Conservation (phyloP, 164 flowering plant genomes). For the Nelumbo lutea region DNA sequence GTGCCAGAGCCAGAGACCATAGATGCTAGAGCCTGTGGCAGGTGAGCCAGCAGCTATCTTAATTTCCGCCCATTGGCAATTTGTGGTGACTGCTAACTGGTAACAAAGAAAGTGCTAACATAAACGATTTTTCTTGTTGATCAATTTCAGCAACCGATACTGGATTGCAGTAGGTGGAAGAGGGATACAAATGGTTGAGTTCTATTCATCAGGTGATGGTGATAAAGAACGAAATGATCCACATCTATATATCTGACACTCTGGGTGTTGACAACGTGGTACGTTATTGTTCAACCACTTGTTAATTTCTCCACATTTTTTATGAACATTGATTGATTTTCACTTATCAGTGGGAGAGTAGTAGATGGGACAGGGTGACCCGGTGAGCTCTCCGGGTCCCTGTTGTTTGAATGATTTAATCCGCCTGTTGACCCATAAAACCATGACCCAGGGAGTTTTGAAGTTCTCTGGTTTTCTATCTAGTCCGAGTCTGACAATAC, state of each 20-base stretch:
- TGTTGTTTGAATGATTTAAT: no score
- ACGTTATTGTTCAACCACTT: background rate
- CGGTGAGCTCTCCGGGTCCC: no score
- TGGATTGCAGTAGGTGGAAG: conserved; percentile 95
- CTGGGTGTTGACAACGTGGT: background rate
- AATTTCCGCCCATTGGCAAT: background rate
- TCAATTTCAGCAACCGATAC: conserved; percentile 54
- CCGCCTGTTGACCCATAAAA: no score
- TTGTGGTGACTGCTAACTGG: background rate
- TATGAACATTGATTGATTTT: no score
- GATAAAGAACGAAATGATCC: conserved; percentile 11
- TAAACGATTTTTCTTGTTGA: conserved; percentile 7
- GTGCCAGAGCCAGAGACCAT: conserved; percentile 97
- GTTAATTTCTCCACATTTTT: background rate
- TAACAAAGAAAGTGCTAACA: background rate
- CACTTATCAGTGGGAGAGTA: no score
- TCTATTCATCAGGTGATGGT: conserved; percentile 24
- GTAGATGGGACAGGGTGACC: no score
- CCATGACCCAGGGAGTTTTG: no score
- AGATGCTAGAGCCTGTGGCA: conserved; percentile 55
- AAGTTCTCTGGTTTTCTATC: no score
- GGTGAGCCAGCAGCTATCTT: conserved; percentile 35
- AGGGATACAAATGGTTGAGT: conserved; percentile 92
- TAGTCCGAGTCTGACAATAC: no score
- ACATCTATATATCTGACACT: background rate